Evolutionary conservation across 2,329 filamentous ascomycete genomes (phyloP), one percentile per base, ranked within the genome.

Genomic region (Cercospora sesami): DNA sequence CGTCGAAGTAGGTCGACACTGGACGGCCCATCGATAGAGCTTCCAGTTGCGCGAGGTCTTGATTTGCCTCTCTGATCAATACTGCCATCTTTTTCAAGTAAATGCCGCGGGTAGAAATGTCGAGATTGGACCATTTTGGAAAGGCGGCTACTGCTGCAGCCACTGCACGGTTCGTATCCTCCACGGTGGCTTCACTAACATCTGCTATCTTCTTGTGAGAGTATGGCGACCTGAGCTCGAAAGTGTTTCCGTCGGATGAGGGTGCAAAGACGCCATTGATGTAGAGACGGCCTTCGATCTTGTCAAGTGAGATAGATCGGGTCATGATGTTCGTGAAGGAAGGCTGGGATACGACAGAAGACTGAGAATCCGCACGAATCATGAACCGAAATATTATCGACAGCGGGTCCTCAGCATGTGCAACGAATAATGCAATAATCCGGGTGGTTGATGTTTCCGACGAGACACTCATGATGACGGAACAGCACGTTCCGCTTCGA

Each of bases 81-180:
- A 69, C 74, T 0, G 83, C 83, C 0, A 86, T 78, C 53, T 82
- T 83, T 67, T 81, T 82, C 68, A 87, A 69, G 71, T 78, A 79
- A 18, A 71, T 67, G 3, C 78, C 82, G 5, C 85, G 81, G 23
- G 80, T 74, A 1, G 76, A 69, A 0, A 81, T 80, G 3, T 61
- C 64, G 31, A 73, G 64, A 67, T 85, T 81, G 90, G 92, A 94
- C 69, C 78, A 78, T 60, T 80, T 77, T 84, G 72, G 73, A 77
- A 93, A 88, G 2, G 91, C 91, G 71, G 85, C 84, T 62, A 89
- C 86, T 42, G 91, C 91, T 3, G 91, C 89, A 28, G 84, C 81
- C n/a, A 93, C 90, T 12, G 91, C 91, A 8, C 79, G 81, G 78
- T 93, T 88, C 65, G 93, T 86, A 79, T 93, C 91, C 21, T 87